Conservation (phyloP, 1,284 basidiomycete genomes). For the Kwoniella shivajii region DNA sequence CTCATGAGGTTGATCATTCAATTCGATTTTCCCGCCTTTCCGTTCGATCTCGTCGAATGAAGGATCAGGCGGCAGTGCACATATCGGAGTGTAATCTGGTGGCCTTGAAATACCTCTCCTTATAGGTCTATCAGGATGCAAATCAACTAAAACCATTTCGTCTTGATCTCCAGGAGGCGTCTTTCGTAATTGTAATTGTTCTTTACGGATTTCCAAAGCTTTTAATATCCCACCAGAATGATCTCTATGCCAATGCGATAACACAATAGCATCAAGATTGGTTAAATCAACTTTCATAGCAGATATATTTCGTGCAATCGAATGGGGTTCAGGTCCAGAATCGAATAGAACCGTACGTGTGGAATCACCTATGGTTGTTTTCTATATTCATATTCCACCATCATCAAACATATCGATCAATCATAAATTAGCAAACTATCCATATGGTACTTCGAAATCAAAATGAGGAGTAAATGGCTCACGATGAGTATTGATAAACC, state of each 20-base stretch:
- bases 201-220: slow-evolving; percentile 61
- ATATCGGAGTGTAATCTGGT: slow-evolving; percentile 61
- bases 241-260: slow-evolving; percentile 82
- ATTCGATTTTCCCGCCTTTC: slow-evolving; percentile 63
- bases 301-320: slow-evolving; percentile 68
- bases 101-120: slow-evolving; percentile 72
- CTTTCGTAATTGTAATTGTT: not conserved
- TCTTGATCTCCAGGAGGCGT: not conserved
- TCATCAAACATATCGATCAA: not conserved
- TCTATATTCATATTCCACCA: too few species aligned
- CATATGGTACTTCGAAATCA: too few species aligned
- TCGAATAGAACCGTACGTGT: slow-evolving; percentile 70
- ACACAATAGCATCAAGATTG: slow-evolving; percentile 65
- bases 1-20: slow-evolving; percentile 63
- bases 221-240: slow-evolving; percentile 65
- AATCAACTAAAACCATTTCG: slow-evolving; percentile 15
- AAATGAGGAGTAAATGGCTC: slow-evolving; percentile 35
- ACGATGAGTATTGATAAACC: slow-evolving; percentile 77
- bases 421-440: too few species aligned
- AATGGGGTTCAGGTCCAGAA: slow-evolving; percentile 72
- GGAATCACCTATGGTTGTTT: slow-evolving; percentile 53
- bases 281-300: slow-evolving; percentile 63
- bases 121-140: slow-evolving; percentile 65
- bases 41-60: slow-evolving; percentile 66
- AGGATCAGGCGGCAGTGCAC: slow-evolving; percentile 67